Conservation (phyloP, 73 alveolate genomes). For the Stentor roeselii region DNA sequence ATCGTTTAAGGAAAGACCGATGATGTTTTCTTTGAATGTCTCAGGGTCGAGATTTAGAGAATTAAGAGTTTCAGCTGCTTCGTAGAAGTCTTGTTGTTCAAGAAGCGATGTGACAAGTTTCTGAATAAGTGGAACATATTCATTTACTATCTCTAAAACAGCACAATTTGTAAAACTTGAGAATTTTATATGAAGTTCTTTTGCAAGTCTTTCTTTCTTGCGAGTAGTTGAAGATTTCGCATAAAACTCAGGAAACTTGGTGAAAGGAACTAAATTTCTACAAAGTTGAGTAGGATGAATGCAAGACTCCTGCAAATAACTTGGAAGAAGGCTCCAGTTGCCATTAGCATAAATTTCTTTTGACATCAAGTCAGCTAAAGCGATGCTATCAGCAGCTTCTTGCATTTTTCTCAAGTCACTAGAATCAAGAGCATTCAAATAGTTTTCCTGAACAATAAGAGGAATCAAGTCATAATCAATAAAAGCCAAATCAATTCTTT, state of each 20-base stretch:
- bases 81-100: slow-evolving; percentile 47
- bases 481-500: slow-evolving; percentile 82
- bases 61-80: slow-evolving; percentile 55
- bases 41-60: slow-evolving; percentile 66
- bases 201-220: slow-evolving; percentile 66
- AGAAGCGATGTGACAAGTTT: slow-evolving; percentile 41
- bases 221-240: slow-evolving; percentile 77
- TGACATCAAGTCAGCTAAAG: slow-evolving; percentile 80
- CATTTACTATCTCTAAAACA: slow-evolving; percentile 49
- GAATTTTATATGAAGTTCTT: slow-evolving; percentile 47
- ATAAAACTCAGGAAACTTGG: slow-evolving; percentile 92
- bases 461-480: slow-evolving; percentile 91
- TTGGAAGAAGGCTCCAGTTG: slow-evolving; percentile 93
- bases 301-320: slow-evolving; percentile 72
- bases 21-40: slow-evolving; percentile 78
- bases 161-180: slow-evolving; percentile 40
- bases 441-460: slow-evolving; percentile 80
- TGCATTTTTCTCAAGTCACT: slow-evolving; percentile 56
- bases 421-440: slow-evolving; percentile 44
- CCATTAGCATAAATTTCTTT: slow-evolving; percentile 60
- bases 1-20: slow-evolving; percentile 42
- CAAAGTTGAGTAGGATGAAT: slow-evolving; percentile 64
- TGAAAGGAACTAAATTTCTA: slow-evolving; percentile 52
- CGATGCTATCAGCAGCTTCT: slow-evolving; percentile 80
- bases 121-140: slow-evolving; percentile 43